Base-by-base conservation (phyloP, 495 filamentous ascomycete genomes). In the Penicillium silybi region DNA sequence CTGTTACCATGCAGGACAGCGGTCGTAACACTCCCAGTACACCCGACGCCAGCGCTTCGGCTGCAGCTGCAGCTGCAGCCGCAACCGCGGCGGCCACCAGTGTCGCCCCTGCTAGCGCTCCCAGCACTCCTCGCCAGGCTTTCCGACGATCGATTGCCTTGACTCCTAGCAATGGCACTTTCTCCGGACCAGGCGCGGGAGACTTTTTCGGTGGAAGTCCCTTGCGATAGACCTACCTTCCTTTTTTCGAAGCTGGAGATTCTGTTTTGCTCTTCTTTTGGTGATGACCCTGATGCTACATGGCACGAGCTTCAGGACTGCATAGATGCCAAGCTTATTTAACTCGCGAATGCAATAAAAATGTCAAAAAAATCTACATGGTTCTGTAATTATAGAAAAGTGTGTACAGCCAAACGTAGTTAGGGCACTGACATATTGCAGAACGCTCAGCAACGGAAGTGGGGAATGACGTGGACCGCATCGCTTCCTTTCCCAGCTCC, bases 131-230 rank as follows among this genome's bases (percentile, higher is more conserved):
- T 13, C 62, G 72, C 23, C 74, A 75, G 59, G 71, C 63, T 39
- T 77, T 75, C 54, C 58, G 74, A 54, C 71, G 74, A 41, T 72
- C 74, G 1, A 73, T 74, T 51, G 71, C 74, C 26, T 50, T 77
- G 48, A 77, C 74, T 2, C 74, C 74, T 2, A 74, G 74, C 50
- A 75, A 74, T 57, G 72, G 70, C 41, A 74, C 62, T 17, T 77
- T 77, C 58, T 58, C 69, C 18, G 67, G 69, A 8, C 72, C 72
- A 16, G 68, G 68, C 10, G 46, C 69, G 13, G 63, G 67, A 6
- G 74, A 77, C 46, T 71, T 77, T 43, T 72, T 74, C 50, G 57
- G 68, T 18, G 73, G 67, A 16, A 77, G 74, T 46, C 74, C 74
- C 2, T 53, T 77, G 49, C 65, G 72, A 59, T 77, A 65, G 51